Base-by-base conservation (phyloP, 805 yeast genomes). In the Candida endomychidarum region DNA sequence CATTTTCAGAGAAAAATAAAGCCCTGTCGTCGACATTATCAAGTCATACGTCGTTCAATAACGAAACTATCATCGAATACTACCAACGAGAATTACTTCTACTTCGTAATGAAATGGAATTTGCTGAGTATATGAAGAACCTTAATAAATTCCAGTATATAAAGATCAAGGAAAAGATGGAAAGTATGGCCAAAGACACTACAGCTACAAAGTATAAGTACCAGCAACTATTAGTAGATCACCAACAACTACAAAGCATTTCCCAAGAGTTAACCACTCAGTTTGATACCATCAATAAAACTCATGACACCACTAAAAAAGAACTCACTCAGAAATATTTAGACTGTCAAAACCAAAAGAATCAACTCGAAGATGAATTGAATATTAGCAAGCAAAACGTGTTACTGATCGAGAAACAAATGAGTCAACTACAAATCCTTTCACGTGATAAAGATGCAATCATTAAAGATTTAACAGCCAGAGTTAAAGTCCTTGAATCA, bases 21-120 rank as follows among this genome's bases (percentile, higher is more conserved):
- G 5, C 12, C 18, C 29, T 16, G 17, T 12, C 29, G 6, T 14
- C 34, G 4, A 30, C 23, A 7, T 14, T 20, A 20, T 32, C 36
- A 20, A 32, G 19, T 21, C 26, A 11, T 4, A 8, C n/a, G n/a
- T n/a, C n/a, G n/a, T 14, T 21, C n/a, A 4, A 29, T 29, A n/a
- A 32, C 6, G 45, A 38, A 8, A 58, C 57, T 3, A 53, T 63
- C 0, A 34, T 72, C 10, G 74, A 73, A 26, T 78, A 70, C 47
- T 79, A 75, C 43, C 76, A 76, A 40, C 63, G 86, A 41, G 86
- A 83, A 50, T 59, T 81, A 11, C 54, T 81, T 40, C 62, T 81
- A 25, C 50, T 70, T 42, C 71, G 72, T 37, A 83, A 82, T 54
- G 88, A 82, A 52, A 61, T 79, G 26, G 83, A 80, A 35, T 82